phyloP scores from a whole-genome alignment of 768 basidiomycete species.

The Cantharellus anzutake region DNA sequence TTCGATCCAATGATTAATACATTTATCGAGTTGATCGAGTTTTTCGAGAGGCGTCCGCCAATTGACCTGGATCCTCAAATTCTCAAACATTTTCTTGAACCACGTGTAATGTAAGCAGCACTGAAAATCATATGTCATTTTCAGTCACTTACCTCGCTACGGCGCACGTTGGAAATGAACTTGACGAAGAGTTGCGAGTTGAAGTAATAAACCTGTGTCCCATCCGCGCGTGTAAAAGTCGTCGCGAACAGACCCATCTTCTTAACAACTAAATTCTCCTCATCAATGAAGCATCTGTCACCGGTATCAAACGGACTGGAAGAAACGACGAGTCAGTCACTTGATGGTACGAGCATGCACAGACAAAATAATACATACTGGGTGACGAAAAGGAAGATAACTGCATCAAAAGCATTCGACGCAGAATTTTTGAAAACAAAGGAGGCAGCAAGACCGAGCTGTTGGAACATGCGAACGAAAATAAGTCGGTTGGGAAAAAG shows the following conservation, averaged over 20 bases:
- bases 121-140: constrained; percentile 6
- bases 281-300: constrained; percentile 62
- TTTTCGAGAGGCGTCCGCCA: constrained; percentile 60
- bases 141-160: constrained; percentile 36
- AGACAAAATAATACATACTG: constrained; percentile 32
- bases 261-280: constrained; percentile 56
- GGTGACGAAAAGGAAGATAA: constrained; percentile 68
- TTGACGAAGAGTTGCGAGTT: constrained; percentile 58
- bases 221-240: constrained; percentile 49
- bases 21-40: constrained; percentile 46
- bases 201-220: constrained; percentile 65
- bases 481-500: neutral
- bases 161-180: constrained; percentile 59
- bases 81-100: constrained; percentile 44
- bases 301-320: constrained; percentile 61
- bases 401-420: constrained; percentile 53
- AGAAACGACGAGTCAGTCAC: neutral
- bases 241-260: constrained; percentile 70
- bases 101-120: constrained; percentile 2
- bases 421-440: constrained; percentile 68
- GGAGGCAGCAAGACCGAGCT: constrained; percentile 46
- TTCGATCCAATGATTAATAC: constrained; percentile 53
- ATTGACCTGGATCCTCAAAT: constrained; percentile 45
- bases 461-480: neutral
- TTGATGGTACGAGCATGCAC: neutral